A percentile compares a stretch with the other conserved stretches of the same genome.
Conservation (phyloP, 306 rosid genomes). For the Corylus avellana region DNA sequence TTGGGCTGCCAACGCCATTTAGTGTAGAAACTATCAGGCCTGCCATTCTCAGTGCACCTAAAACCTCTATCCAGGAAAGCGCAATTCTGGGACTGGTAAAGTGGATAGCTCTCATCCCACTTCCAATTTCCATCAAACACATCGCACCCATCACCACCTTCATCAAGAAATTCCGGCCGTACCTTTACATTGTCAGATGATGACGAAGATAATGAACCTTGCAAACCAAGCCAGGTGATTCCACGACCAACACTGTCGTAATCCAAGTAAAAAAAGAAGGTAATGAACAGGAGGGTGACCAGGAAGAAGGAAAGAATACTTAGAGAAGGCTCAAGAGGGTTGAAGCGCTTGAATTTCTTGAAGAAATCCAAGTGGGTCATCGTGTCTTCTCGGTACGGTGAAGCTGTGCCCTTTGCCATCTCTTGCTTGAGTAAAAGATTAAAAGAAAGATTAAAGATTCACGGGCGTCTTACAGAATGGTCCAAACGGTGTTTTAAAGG, state of each 20-base stretch:
- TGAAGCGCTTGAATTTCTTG: conserved; percentile 65
- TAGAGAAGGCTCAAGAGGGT: conserved; percentile 59
- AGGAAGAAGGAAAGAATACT: conserved; percentile 51
- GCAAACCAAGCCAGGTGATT: conserved; percentile 29
- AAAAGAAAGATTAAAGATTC: conserved; percentile 1
- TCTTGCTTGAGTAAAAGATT: background rate
- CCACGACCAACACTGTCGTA: conserved; percentile 33
- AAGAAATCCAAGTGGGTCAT: conserved; percentile 49
- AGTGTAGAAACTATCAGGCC: conserved; percentile 68
- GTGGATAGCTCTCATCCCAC: conserved; percentile 86
- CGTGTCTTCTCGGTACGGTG: conserved; percentile 29
- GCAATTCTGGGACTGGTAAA: conserved; percentile 66
- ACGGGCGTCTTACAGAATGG: background rate
- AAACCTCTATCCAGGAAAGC: conserved; percentile 73
- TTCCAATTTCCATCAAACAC: conserved; percentile 83
- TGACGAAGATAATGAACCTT: conserved; percentile 15
- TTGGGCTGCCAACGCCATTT: conserved; percentile 96
- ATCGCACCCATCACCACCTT: conserved; percentile 53
- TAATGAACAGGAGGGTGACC: conserved; percentile 45
- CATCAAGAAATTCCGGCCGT: conserved; percentile 49
- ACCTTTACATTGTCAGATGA: conserved; percentile 21
- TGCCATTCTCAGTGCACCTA: conserved; percentile 72
- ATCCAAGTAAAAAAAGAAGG: conserved; percentile 58
- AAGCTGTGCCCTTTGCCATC: conserved; percentile 40
- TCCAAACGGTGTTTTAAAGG: conserved; percentile 19